Base-by-base conservation (phyloP, 306 rosid species). In the Senna tora region DNA sequence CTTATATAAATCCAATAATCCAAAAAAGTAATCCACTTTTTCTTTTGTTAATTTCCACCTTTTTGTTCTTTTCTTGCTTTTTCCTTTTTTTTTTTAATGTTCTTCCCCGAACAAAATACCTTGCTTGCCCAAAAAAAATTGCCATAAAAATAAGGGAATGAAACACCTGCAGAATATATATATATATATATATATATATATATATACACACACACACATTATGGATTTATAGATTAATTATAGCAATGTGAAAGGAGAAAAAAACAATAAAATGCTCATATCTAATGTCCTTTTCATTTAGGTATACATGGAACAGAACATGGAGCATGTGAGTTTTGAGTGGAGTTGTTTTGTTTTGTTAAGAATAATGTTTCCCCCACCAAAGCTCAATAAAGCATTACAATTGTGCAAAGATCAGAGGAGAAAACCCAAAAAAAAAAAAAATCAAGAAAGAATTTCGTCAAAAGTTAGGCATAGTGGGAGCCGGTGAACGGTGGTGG, bases 401-500 rank as follows among this genome's bases (percentile, higher is more conserved):
- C 42, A 25, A 25, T 25, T 25, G 30, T 3, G 3, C 30, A 25
- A 3, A 25, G 3, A 25, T 25, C 30, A 25, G 30, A 25, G 30
- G 30, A 3, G 3, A 71, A 70, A 38, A 33, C 36, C 4, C 21
- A 28, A 19, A 59, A 33, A 5, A 22, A 65, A 5, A 22, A 55
- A 77, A 58, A 45, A 28, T 50, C 15, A 39, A 43, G 12, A 63
- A 65, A n/a, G 74, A 39, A 60, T 57, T 51, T 84, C 21, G 72
- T 82, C 77, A 74, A 90, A 86, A 81, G 93, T 63, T 77, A 13
- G 59, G 13, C 21, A 15, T 57, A 84, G 91, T 90, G 96, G 89
- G 85, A 86, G 87, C 77, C 76, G 93, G 86, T 87, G 21, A 53
- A n/a, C 85, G 85, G 21, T 57, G n/a, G n/a, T n/a, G n/a, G n/a